Evolutionary conservation across 192 early-diverging fungal genomes (phyloP).

Genomic region (Phycomyces blakesleeanus): DNA sequence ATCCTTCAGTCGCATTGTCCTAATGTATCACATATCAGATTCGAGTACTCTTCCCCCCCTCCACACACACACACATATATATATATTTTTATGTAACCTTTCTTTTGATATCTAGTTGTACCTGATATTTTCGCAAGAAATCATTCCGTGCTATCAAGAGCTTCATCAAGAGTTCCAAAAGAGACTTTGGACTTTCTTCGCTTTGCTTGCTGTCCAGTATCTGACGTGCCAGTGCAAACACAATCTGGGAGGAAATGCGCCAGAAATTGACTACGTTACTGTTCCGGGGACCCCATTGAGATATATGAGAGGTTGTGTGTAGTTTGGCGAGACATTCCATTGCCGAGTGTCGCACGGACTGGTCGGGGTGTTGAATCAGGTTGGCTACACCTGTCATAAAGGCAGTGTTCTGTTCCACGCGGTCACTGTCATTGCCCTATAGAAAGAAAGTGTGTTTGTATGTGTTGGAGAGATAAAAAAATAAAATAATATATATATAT

Average conservation of each 20-base stretch:
- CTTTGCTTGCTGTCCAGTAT: constrained; percentile 68
- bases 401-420: constrained; percentile 63
- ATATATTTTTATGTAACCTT: too few species aligned
- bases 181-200: constrained; percentile 54
- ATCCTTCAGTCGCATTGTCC: constrained; percentile 40
- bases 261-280: constrained; percentile 67
- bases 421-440: constrained; percentile 16
- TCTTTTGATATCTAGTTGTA: constrained; percentile 12
- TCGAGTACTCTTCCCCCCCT: not conserved
- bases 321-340: constrained; percentile 65
- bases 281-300: constrained; percentile 74
- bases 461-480: not conserved
- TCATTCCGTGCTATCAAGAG: constrained; percentile 53
- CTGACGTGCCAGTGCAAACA: constrained; percentile 62
- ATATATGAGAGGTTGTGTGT: constrained; percentile 59
- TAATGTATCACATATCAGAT: constrained; percentile 5
- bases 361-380: constrained; percentile 22
- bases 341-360: constrained; percentile 31
- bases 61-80: too few species aligned
- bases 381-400: constrained; percentile 67
- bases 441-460: not conserved
- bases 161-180: constrained; percentile 58
- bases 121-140: constrained; percentile 45
- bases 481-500: not conserved
- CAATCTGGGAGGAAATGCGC: constrained; percentile 55